phyloP scores from a whole-genome alignment of 148 eudicot species.

The Rhododendron molle region DNA sequence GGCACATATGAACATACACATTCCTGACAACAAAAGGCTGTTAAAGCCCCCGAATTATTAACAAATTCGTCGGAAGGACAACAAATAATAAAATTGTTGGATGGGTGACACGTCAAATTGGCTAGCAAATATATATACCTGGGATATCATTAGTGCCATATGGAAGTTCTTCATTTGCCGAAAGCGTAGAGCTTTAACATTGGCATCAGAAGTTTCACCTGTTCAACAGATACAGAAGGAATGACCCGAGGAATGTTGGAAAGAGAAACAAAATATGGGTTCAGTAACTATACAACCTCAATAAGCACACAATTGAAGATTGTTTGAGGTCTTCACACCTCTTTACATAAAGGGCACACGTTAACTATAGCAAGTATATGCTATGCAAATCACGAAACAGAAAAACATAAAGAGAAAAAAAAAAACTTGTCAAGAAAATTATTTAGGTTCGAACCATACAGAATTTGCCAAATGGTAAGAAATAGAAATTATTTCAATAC shows the following conservation, averaged over 20 bases:
- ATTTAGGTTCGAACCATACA: not conserved
- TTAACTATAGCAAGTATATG: not conserved
- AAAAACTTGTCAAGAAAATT: not conserved
- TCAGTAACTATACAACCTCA: not conserved
- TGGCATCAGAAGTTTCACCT: constrained; percentile 81
- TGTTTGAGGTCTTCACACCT: not conserved
- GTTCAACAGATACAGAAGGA: constrained; percentile 18
- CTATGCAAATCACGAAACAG: not conserved
- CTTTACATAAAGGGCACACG: not conserved
- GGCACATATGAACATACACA: not conserved
- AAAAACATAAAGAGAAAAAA: not conserved
- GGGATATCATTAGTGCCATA: constrained; percentile 89
- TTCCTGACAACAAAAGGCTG: not conserved
- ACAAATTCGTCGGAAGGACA: not conserved
- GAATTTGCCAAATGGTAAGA: not conserved
- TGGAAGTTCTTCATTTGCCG: constrained; percentile 97
- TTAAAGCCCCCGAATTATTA: no score
- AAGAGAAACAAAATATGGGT: not conserved
- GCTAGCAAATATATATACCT: constrained; percentile 40
- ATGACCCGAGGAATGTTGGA: not conserved
- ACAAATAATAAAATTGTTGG: not conserved
- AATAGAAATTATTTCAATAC: not conserved
- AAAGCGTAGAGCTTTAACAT: constrained; percentile 59
- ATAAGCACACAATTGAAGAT: not conserved
- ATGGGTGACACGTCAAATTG: not conserved